Base-by-base conservation (phyloP, 164 flowering plant species). In the Litsea cubeba region DNA sequence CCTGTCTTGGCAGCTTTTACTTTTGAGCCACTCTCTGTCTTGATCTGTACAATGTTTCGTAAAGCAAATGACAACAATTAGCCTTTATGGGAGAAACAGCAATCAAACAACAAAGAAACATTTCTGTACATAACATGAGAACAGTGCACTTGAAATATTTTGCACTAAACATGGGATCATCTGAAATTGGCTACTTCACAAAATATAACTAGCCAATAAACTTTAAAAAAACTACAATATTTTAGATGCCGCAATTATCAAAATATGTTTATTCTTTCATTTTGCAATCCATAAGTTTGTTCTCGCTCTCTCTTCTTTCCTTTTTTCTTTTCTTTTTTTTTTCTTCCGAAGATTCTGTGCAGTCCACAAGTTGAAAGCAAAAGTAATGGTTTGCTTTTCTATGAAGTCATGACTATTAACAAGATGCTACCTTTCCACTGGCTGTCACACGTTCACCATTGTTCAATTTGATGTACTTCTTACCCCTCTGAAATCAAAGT, bases 401-500 rank as follows among this genome's bases (percentile, higher is more conserved):
- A 24, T 6, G 22, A 49, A n/a, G 14, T 12, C 8, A 50, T 3
- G 58, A 62, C 22, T 25, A 40, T 49, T 4, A 35, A 60, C 51
- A 49, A 74, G 4, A 74, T 28, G 20, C 20, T 88, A 94, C 98
- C 98, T 95, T 95, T 81, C 98, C 97, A 77, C 88, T 88, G 64
- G 99, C 95, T 46, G 92, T 89, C 77, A 95, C 99, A 63, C 92
- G 90, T 1, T 95, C 97, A 62, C 97, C 95, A 73, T 87, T 93
- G 82, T 95, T 95, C 72, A 95, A 77, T 79, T 93, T 95, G 81
- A 93, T 73, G 74, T 91, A 95, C 78, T 93, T 95, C 80, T 95
- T 93, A 81, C 90, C 71, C 77, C 89, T 91, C 97, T 95, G 97
- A 75, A 72, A 82, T 30, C 75, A 71, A 76, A 70, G 62, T 17